Evolutionary conservation across 176 grass and related monocot species (phyloP).

Genomic region (Cymbopogon citratus): DNA sequence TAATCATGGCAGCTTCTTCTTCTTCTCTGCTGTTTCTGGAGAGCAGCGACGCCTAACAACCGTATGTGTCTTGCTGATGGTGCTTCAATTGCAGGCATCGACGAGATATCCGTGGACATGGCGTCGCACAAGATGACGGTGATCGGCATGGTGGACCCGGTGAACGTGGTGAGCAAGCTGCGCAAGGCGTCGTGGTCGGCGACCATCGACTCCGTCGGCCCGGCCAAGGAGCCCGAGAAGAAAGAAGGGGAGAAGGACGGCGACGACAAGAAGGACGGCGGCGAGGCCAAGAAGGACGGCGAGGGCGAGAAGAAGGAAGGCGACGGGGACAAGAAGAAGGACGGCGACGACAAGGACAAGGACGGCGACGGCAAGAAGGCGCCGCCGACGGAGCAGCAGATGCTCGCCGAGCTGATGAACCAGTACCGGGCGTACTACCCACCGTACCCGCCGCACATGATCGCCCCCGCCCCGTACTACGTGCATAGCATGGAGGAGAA

Average conservation of each 20-base stretch:
- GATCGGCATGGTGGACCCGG: conserved; percentile 65
- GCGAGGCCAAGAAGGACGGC: conserved; percentile 1
- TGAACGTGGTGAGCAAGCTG: conserved; percentile 74
- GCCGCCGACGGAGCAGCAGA: conserved; percentile 28
- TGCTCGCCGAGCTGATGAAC: conserved; percentile 47
- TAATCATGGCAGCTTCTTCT: conserved; percentile 4
- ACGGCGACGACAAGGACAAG: background rate
- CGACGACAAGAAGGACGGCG: background rate
- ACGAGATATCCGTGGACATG: conserved; percentile 78
- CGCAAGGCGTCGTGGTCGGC: conserved; percentile 56
- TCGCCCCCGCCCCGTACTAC: conserved; percentile 35
- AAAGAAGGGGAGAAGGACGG: conserved; percentile 37
- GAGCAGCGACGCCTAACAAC: background rate
- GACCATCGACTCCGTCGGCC: conserved; percentile 48
- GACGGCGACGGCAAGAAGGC: conserved; percentile 23
- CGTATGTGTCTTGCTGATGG: background rate
- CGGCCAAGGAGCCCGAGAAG: conserved; percentile 75
- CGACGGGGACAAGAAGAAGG: background rate
- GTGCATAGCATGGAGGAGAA: conserved; percentile 74
- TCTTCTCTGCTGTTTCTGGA: background rate
- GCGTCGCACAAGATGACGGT: conserved; percentile 63
- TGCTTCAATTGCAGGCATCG: conserved; percentile 36
- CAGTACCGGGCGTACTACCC: conserved; percentile 43
- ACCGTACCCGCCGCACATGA: conserved; percentile 23
- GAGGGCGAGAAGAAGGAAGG: conserved; percentile 19